Evolutionary conservation across 2,329 filamentous ascomycete species (phyloP).

Genomic region (Phyllosticta citribraziliensis): DNA sequence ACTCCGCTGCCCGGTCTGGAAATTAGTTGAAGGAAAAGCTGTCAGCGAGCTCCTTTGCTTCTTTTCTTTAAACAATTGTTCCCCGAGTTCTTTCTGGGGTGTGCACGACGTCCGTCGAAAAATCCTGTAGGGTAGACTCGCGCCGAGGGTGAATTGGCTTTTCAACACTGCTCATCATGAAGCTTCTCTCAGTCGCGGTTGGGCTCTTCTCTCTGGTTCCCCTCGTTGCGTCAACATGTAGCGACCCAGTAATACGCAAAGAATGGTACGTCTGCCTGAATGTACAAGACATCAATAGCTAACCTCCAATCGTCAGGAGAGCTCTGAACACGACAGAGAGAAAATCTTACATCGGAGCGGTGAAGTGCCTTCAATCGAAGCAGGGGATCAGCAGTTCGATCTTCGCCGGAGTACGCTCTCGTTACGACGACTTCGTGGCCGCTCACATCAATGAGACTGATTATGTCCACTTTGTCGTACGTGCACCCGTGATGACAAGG

Average conservation of each 20-base stretch:
- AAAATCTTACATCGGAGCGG: conserved; percentile 25
- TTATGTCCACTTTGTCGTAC: not conserved
- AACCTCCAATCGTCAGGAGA: conserved; percentile 13
- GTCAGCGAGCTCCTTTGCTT: not conserved
- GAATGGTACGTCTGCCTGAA: conserved; percentile 2
- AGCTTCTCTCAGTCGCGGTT: not conserved
- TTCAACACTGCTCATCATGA: not conserved
- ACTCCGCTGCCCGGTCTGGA: not conserved
- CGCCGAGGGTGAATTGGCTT: not conserved
- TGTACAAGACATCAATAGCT: not conserved
- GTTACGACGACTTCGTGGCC: conserved; percentile 29
- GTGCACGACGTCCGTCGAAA: not conserved
- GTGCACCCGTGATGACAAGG: not conserved
- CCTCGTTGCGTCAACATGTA: not conserved
- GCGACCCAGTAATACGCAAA: conserved; percentile 3
- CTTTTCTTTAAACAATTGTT: not conserved
- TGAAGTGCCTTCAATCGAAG: conserved; percentile 25
- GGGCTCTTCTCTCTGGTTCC: not conserved
- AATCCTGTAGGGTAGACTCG: too few species aligned
- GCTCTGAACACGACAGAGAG: conserved; percentile 19
- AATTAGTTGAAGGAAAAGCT: not conserved
- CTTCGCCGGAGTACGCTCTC: conserved; percentile 22
- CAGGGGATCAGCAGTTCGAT: conserved; percentile 20
- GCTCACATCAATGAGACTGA: conserved; percentile 23
- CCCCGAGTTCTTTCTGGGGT: not conserved